phyloP scores from a whole-genome alignment of 2,329 filamentous ascomycete genomes.

The Aspergillus spinulosporus region DNA sequence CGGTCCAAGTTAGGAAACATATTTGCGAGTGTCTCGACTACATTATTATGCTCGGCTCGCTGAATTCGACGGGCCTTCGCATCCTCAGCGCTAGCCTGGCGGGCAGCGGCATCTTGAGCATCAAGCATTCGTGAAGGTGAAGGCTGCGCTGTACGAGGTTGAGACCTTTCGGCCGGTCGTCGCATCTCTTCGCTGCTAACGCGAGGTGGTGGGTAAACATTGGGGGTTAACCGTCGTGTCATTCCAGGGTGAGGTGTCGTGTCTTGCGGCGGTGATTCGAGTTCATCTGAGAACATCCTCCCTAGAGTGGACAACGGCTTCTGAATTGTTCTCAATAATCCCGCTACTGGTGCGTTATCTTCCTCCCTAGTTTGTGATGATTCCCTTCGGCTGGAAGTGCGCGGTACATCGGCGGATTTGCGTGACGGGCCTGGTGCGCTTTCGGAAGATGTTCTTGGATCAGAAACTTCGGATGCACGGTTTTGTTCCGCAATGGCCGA shows the following conservation, averaged over 20 bases:
- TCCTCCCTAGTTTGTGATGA: constrained; percentile 54
- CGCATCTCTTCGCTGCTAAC: constrained; percentile 38
- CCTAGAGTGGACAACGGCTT: constrained; percentile 88
- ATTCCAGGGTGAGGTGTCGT: constrained; percentile 44
- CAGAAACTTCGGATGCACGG: constrained; percentile 54
- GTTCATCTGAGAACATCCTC: constrained; percentile 83
- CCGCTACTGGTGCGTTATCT: constrained; percentile 78
- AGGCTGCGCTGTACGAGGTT: constrained; percentile 25
- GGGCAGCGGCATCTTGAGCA: constrained; percentile 82
- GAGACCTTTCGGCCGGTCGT: constrained; percentile 28
- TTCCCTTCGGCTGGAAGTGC: constrained; percentile 46
- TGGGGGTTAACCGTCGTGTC: constrained; percentile 53
- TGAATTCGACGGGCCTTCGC: constrained; percentile 84
- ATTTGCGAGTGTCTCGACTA: constrained; percentile 88
- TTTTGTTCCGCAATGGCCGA: constrained; percentile 94
- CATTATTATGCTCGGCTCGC: constrained; percentile 78
- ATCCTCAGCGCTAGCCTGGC: constrained; percentile 85
- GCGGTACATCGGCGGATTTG: constrained; percentile 61
- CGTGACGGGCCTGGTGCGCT: constrained; percentile 60
- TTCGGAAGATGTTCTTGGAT: constrained; percentile 44
- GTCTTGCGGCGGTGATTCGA: constrained; percentile 38
- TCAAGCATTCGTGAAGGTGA: constrained; percentile 53
- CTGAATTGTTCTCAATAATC: constrained; percentile 86
- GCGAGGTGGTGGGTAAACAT: constrained; percentile 46
- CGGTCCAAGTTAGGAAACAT: constrained; percentile 97